Base-by-base conservation (phyloP, 169 alveolate species). In the Plasmodium ovale region DNA sequence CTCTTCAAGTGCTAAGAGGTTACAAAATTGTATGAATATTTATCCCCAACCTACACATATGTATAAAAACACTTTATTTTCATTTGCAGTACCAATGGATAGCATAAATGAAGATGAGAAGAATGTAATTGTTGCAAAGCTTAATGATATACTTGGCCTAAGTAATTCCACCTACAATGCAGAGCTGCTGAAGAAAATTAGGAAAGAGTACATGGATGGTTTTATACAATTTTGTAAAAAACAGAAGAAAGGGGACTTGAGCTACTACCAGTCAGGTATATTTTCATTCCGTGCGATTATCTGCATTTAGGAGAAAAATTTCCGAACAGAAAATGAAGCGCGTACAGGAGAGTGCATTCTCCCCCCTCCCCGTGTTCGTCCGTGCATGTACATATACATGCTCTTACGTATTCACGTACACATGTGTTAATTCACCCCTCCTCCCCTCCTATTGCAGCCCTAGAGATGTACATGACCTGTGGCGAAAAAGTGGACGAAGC, bases 231-330 rank as follows among this genome's bases (percentile, higher is more conserved):
- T 77, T 77, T 51, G 27, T 44, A 64, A 77, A 25, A 59, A 77
- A 10, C 37, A 77, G 42, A 77, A 77, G 19, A 77, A 62, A 39
- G 88, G 88, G 9, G 88, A 77, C 56, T 77, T 77, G 65, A 33
- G 79, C 10, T 77, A 77, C 47, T 77, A 44, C 29, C 88, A 77
- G 31, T 59, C 88, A 60, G 88, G 88, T 77, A 39, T 27, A 31
- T 53, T 51, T 14, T 53, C 25, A 25, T 10, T 14, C 7, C 9
- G 54, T 72, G 53, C 16, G 16, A 47, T 14, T 14, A 47, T 47
- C 25, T 21, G 3, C 1, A 44, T 16, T 21, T n/a, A 19, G 14
- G 14, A 10, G 14, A 2, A 14, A n/a, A n/a, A n/a, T n/a, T n/a
- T n/a, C n/a, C n/a, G n/a, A n/a, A n/a, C n/a, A n/a, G n/a, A n/a